Evolutionary conservation across 441 rosid species (phyloP).

Genomic region (Melastoma candidum): DNA sequence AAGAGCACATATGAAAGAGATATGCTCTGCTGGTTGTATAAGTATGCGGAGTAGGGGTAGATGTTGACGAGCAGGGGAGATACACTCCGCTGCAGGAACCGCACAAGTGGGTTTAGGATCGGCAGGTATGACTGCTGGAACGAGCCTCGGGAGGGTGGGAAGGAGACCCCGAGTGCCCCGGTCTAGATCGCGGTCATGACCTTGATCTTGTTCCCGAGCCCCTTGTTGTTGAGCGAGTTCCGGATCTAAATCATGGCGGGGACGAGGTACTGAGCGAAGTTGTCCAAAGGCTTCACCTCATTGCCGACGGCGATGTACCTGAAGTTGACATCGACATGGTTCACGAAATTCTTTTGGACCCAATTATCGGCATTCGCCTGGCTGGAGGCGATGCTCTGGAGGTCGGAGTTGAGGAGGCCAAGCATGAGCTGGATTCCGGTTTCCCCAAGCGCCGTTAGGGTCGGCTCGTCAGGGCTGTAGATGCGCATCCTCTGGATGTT

Average conservation of each 20-base stretch:
- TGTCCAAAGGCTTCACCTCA: conserved; percentile 24
- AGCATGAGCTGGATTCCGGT: conserved; percentile 13
- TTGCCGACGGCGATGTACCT: conserved; percentile 50
- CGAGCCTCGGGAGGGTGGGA: conserved; percentile 33
- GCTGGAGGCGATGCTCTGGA: conserved; percentile 25
- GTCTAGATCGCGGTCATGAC: conserved; percentile 29
- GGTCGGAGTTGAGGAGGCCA: conserved; percentile 11
- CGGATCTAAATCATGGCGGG: conserved; percentile 28
- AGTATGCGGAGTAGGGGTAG: conserved; percentile 29
- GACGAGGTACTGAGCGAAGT: conserved; percentile 20
- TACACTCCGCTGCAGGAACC: conserved; percentile 23
- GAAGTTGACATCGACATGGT: conserved; percentile 28
- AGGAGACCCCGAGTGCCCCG: conserved; percentile 14
- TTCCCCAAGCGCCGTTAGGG: conserved; percentile 13
- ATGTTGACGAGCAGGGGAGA: conserved; percentile 29
- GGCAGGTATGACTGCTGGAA: conserved; percentile 20
- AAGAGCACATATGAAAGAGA: conserved; percentile 34
- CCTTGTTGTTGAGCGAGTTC: conserved; percentile 9
- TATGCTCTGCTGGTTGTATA: conserved; percentile 6
- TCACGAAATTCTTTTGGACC: conserved; percentile 33
- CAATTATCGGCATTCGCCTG: conserved; percentile 33
- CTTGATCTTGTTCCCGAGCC: conserved; percentile 18
- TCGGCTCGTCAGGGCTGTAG: too few species aligned
- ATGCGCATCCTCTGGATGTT: too few species aligned
- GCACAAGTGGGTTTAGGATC: conserved; percentile 23